A percentile compares a stretch with the other conserved stretches of the same genome.
phyloP scores from a whole-genome alignment of 1,284 basidiomycete genomes.

The Fereydounia khargensis region DNA sequence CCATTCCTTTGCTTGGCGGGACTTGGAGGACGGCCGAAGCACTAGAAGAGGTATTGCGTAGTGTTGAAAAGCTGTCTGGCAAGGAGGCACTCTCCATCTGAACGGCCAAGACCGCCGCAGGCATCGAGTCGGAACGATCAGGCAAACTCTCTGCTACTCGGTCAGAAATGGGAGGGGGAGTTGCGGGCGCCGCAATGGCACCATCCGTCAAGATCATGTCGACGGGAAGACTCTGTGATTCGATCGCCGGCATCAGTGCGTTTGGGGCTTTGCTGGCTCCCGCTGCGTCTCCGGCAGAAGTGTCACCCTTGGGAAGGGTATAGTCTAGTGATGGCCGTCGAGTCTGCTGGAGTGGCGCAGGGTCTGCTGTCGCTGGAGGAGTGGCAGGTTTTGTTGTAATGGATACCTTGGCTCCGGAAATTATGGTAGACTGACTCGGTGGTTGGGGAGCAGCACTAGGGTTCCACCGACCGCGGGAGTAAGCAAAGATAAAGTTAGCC shows the following conservation, averaged over 20 bases:
- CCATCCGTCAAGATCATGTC: constrained; percentile 14
- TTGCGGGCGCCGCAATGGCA: no score
- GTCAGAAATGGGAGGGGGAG: no score
- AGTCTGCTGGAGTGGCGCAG: neutral
- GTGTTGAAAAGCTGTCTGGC: no score
- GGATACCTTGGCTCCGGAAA: constrained; percentile 15
- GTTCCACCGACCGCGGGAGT: constrained; percentile 47
- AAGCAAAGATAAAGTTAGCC: constrained; percentile 52
- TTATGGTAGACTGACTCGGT: constrained; percentile 31
- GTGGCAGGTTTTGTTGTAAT: constrained; percentile 8
- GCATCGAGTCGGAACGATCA: no score
- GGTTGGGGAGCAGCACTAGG: constrained; percentile 42
- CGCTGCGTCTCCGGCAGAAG: neutral
- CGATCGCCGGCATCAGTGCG: constrained; percentile 3
- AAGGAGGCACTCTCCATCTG: no score
- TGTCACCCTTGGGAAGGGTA: no score
- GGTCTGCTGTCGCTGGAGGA: neutral
- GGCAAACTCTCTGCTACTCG: no score
- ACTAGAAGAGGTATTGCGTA: no score
- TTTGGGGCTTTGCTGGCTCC: no score
- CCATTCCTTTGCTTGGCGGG: neutral
- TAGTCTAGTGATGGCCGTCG: constrained; percentile 5
- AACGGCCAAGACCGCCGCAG: no score
- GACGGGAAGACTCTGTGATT: neutral
- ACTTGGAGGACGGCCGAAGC: no score